Percentiles rank a stretch among this genome's conserved stretches.
These are phyloP conservation scores for Fusarium haematococcum DNA, from an alignment of 2,329 filamentous ascomycete genomes.

Conservation along the genomic window DNA sequence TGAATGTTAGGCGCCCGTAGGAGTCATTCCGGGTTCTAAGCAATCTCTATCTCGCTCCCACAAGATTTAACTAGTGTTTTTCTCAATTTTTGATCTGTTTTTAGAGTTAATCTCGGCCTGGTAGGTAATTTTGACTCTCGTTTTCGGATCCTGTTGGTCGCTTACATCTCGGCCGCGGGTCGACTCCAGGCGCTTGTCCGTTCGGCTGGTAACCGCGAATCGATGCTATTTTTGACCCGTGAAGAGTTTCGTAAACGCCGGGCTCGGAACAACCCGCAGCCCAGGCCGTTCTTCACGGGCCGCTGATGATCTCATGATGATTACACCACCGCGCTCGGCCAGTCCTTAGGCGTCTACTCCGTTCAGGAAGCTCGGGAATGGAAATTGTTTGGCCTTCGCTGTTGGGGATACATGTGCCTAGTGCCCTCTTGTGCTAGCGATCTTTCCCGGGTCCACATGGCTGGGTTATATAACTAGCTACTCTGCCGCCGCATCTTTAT, in stretches of 20 bases:
- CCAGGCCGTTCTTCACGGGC: slow-evolving; percentile 2
- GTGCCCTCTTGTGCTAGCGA: background rate
- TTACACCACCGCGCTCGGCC: background rate
- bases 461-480: background rate
- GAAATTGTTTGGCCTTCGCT: background rate
- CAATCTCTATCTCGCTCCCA: background rate
- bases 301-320: slow-evolving; percentile 1
- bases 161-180: slow-evolving; percentile 12
- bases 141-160: slow-evolving; percentile 20
- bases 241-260: slow-evolving; percentile 1
- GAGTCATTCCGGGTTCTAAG: background rate
- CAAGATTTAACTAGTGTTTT: background rate
- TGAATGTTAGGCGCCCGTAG: background rate
- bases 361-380: background rate
- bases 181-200: slow-evolving; percentile 1
- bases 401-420: background rate
- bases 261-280: slow-evolving; percentile 15
- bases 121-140: background rate
- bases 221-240: slow-evolving; percentile 25
- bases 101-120: background rate
- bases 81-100: background rate
- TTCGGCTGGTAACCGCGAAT: slow-evolving; percentile 28
- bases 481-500: background rate
- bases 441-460: background rate
- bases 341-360: background rate